Evolutionary conservation across 345 rosid species (phyloP).

Genomic region (Ceriops decandra): DNA sequence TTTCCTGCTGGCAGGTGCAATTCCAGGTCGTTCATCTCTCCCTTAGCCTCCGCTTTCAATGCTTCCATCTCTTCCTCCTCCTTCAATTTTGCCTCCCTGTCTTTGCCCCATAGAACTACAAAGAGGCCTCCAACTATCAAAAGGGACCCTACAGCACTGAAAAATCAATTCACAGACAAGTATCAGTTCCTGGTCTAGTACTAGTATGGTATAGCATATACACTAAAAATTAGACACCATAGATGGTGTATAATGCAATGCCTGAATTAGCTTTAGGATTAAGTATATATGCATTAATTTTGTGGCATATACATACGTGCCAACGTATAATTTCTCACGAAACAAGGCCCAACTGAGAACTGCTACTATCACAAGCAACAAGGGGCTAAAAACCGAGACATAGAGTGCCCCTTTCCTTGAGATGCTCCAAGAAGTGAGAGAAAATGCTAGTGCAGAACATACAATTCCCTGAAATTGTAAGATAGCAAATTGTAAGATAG

Average conservation of each 20-base stretch:
- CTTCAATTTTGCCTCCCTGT: constrained; percentile 39
- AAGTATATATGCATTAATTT: background rate
- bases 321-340: constrained; percentile 66
- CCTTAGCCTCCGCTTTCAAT: constrained; percentile 4
- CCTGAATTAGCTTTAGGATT: too few species aligned
- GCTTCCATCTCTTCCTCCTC: constrained; percentile 6
- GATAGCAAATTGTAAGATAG: background rate
- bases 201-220: background rate
- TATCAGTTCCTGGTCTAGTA: background rate
- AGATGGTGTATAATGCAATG: too few species aligned
- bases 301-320: constrained; percentile 48
- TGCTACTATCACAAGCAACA: constrained; percentile 66
- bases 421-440: constrained; percentile 66
- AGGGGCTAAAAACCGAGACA: constrained; percentile 82
- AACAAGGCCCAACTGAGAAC: constrained; percentile 78
- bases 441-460: constrained; percentile 65
- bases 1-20: constrained; percentile 11
- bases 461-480: constrained; percentile 55
- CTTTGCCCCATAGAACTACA: constrained; percentile 87
- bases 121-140: constrained; percentile 73
- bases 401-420: constrained; percentile 80
- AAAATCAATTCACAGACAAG: background rate
- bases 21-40: constrained; percentile 32
- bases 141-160: constrained; percentile 62
- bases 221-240: too few species aligned